These are phyloP conservation scores for Meyerozyma guilliermondii DNA, from an alignment of 1,139 yeast genomes.

Conservation along the genomic window DNA sequence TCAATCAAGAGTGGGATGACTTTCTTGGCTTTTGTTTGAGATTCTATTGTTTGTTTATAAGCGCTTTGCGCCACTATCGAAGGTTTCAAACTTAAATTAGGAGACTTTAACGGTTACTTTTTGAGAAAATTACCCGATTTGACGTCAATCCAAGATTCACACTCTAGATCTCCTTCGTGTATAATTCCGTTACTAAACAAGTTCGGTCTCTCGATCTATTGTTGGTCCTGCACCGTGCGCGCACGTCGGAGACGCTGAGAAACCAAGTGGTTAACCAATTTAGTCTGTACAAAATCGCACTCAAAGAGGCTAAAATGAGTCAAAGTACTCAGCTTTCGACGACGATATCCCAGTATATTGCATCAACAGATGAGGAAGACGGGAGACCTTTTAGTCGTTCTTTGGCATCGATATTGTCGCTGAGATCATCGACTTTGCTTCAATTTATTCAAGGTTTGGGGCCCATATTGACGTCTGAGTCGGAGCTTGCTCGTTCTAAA, in stretches of 20 bases:
- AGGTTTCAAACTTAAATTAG: too few species aligned
- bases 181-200: not conserved
- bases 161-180: not conserved
- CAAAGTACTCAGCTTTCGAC: not conserved
- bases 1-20: too few species aligned
- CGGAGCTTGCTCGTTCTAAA: conserved; percentile 43
- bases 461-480: conserved; percentile 61
- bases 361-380: not conserved
- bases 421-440: not conserved
- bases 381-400: not conserved
- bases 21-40: too few species aligned
- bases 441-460: conserved; percentile 1
- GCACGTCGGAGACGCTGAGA: not conserved
- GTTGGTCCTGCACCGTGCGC: not conserved
- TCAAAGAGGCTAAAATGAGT: not conserved
- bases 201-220: not conserved
- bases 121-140: not conserved
- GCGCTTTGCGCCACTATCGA: too few species aligned
- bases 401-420: not conserved
- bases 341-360: not conserved
- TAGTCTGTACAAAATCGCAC: too few species aligned
- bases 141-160: not conserved
- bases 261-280: too few species aligned
- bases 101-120: too few species aligned
- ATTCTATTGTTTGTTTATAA: too few species aligned